Base-by-base conservation (phyloP, 2,329 filamentous ascomycete genomes). In the Metarhizium robertsii region DNA sequence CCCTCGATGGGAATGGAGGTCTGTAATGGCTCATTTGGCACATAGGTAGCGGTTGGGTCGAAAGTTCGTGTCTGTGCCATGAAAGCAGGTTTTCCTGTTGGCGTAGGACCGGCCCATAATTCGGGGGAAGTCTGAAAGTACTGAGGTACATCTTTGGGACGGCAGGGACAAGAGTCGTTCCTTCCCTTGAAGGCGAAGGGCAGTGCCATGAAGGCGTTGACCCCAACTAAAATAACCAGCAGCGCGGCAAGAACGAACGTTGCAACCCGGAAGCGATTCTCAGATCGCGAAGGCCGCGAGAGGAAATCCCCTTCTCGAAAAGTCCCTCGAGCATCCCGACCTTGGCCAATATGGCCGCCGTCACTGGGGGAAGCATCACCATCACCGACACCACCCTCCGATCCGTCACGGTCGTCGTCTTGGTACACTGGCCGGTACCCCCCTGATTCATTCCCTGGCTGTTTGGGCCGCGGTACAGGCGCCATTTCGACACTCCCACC, bases 31-130 rank as follows among this genome's bases (percentile, higher is more conserved):
- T 78, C 73, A 63, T 88, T 88, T 14, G 86, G 84, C 36, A 85
- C 81, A 65, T 83, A 90, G 5, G 83, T 78, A 2, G 72, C 79
- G 8, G 82, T 77, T 59, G 87, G 86, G 20, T 85, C 78, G 43
- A 87, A 83, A 1, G 80, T 79, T 60, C 86, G 84, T 6, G 83
- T 88, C 70, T 89, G 81, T 1, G 86, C 87, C 56, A 91, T 72
- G 66, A 89, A 90, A 1, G 87, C 82, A 30, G 86, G 75, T 55
- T 71, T 73, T 14, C 87, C 88, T 1, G 87, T 91, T n/a, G 83
- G 76, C 4, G 84, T 89, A 42, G 85, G 85, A 1, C 86, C 86
- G 68, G 76, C 70, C 75, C 77, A 83, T 48, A 84, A 67, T 66
- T 85, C 74, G 3, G 82, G 81, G 29, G 72, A 75, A 0, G 82